Evolutionary conservation across 768 basidiomycete species (phyloP), one percentile per base, ranked within the genome.

Genomic region (Leucosporidium scottii): DNA sequence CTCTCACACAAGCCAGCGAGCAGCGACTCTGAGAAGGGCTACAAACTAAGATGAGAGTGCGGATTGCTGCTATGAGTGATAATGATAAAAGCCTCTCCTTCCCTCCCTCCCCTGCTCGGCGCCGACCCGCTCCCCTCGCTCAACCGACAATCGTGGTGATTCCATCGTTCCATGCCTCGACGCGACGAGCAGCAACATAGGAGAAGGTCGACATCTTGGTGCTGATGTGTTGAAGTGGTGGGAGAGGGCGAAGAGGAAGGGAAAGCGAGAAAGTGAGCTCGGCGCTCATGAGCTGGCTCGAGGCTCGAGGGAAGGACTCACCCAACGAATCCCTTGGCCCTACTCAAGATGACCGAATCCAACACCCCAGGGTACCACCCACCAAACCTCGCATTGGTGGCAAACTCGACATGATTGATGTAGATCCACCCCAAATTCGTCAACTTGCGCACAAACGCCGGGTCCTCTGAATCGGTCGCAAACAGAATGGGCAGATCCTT

Each of bases 391-490:
- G 64, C 31, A 28, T 18, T 6, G 0, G 64, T 65, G 10, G 64
- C 57, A 53, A 61, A 69, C 21, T 65, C 68, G 28, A 58, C 31
- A 49, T 69, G 68, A 44, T 69, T 62, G 36, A 61, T 53, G 56
- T 62, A 65, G 36, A 59, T 50, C 70, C 70, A 71, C 0, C 70
- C 70, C 30, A 67, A 21, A 27, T 64, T 62, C 1, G 5, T 6
- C 15, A 71, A 21, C 57, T 65, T 65, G n/a, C 47, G 34, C 60
- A 71, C 54, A 51, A 71, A 65, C 2, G 34, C 31, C 1, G 70
- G 70, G 66, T 71, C 70, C 62, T 67, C 70, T 31, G n/a, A 54
- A 25, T 71, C 70, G 15, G 70, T 71, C 13, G 70, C 51, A 27
- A 71, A 67, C 13, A 71, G 1, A 20, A 71, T 64, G 4, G 59